Evolutionary conservation across 2,329 filamentous ascomycete genomes (phyloP).

Genomic region (Chaetomium sp.): DNA sequence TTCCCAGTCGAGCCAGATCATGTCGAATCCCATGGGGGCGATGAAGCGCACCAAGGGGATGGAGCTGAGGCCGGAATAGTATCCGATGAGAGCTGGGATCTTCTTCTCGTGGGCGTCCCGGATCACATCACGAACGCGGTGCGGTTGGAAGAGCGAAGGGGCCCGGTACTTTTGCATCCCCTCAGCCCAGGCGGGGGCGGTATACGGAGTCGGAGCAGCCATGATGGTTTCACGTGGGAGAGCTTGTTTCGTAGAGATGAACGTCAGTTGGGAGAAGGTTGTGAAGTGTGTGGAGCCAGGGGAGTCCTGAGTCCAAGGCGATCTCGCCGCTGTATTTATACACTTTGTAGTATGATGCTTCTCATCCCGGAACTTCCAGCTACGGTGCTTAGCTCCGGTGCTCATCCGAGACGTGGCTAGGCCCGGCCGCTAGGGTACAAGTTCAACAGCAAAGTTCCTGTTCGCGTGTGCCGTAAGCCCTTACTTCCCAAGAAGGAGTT

Average conservation of each 20-base stretch:
- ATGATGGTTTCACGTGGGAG: not conserved
- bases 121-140: conserved; percentile 38
- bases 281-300: too few relatives aligned
- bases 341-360: too few relatives aligned
- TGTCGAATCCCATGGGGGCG: conserved; percentile 38
- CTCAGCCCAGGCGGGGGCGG: not conserved
- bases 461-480: too few relatives aligned
- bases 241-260: not conserved
- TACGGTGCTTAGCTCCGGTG: too few relatives aligned
- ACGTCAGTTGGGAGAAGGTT: not conserved
- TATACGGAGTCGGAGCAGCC: conserved; percentile 1
- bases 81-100: conserved; percentile 38
- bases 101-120: conserved; percentile 40
- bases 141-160: conserved; percentile 42
- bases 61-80: conserved; percentile 36
- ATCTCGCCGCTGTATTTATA: too few relatives aligned
- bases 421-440: too few relatives aligned
- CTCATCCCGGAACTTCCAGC: too few relatives aligned
- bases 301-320: too few relatives aligned
- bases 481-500: too few relatives aligned
- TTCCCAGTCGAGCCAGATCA: conserved; percentile 44
- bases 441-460: too few relatives aligned
- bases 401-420: too few relatives aligned
- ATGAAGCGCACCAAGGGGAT: conserved; percentile 35
- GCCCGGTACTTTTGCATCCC: conserved; percentile 39